Conservation (phyloP, 2,329 filamentous ascomycete species). For the Monascus ruber region DNA sequence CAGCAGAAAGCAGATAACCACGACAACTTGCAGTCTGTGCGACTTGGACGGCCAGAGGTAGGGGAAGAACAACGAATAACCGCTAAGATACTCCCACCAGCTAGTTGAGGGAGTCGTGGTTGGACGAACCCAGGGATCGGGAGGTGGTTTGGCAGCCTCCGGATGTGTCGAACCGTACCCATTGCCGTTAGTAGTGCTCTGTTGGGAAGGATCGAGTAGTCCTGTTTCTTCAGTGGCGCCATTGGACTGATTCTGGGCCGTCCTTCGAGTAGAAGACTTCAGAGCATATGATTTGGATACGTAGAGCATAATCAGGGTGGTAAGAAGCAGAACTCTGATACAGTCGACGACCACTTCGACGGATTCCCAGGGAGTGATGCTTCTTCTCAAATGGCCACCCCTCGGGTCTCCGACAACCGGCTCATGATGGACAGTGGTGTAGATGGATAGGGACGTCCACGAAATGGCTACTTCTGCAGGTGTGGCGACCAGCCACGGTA, state of each 20-base stretch:
- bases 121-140: constrained; percentile 76
- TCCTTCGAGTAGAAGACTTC: constrained; percentile 27
- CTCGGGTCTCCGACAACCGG: constrained; percentile 40
- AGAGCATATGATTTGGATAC: constrained; percentile 36
- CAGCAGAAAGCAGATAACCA: constrained; percentile 70
- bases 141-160: constrained; percentile 31
- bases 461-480: constrained; percentile 63
- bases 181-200: constrained; percentile 39
- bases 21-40: constrained; percentile 60
- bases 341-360: constrained; percentile 45
- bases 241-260: constrained; percentile 20
- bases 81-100: constrained; percentile 92
- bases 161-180: constrained; percentile 40
- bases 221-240: constrained; percentile 32
- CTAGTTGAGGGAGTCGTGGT: constrained; percentile 74
- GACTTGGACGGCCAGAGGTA: constrained; percentile 92
- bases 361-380: constrained; percentile 32
- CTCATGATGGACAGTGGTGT: constrained; percentile 57
- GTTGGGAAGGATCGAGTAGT: constrained; percentile 27
- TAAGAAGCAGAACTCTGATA: constrained; percentile 56
- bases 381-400: constrained; percentile 30
- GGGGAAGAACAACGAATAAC: constrained; percentile 88
- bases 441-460: constrained; percentile 55
- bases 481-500: constrained; percentile 67
- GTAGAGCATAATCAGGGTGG: constrained; percentile 52